phyloP scores from a whole-genome alignment of 805 yeast species.

The Middelhovenomyces tepae region DNA sequence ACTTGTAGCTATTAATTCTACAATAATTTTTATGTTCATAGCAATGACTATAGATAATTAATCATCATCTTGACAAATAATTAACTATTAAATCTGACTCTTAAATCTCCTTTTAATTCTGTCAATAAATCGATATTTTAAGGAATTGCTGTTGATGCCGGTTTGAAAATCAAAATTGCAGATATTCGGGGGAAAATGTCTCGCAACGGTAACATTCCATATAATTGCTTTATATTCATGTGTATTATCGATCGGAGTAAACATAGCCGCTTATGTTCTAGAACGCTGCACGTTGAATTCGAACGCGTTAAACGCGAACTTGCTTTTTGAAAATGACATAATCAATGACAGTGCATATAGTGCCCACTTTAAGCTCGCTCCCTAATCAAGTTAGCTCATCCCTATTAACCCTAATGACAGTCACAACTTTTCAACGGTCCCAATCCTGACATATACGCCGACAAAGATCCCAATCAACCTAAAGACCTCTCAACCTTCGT shows the following conservation, averaged over 20 bases:
- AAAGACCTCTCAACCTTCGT: constrained; percentile 2
- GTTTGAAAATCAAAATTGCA: neutral
- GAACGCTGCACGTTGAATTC: neutral
- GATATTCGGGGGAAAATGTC: too few species aligned
- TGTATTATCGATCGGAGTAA: neutral
- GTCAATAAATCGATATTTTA: neutral
- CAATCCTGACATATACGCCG: constrained; percentile 2
- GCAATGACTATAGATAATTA: neutral
- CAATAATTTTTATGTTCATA: neutral
- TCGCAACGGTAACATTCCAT: too few species aligned
- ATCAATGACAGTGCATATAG: neutral
- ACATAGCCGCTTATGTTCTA: neutral
- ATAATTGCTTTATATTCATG: neutral
- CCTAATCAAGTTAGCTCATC: neutral
- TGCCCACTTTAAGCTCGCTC: neutral
- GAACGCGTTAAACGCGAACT: neutral
- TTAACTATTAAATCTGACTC: neutral
- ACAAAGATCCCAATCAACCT: constrained; percentile 4
- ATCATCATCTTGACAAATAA: neutral
- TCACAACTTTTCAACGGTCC: constrained; percentile 1
- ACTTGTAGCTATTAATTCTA: constrained; percentile 1
- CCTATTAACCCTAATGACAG: neutral
- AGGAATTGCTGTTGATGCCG: neutral
- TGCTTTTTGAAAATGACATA: neutral
- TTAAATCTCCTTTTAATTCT: constrained; percentile 2